phyloP scores from a whole-genome alignment of 441 rosid genomes.

The Manihot esculenta region DNA sequence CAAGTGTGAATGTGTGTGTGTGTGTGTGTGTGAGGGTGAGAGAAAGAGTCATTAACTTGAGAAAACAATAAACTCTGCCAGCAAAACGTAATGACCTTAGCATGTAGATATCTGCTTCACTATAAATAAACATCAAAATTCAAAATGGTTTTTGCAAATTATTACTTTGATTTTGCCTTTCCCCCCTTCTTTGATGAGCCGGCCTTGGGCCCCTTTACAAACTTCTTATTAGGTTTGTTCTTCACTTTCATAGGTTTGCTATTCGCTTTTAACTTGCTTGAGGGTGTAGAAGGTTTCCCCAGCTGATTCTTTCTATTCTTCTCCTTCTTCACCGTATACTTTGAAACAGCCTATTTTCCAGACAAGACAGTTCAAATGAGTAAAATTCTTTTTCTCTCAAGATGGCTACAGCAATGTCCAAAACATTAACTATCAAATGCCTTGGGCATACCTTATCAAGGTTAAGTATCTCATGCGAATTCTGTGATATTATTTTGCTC shows the following conservation, averaged over 20 bases:
- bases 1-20: no score
- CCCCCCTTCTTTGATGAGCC: conserved; percentile 38
- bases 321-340: conserved; percentile 80
- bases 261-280: conserved; percentile 64
- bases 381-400: not conserved
- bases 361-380: not conserved
- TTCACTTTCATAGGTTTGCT: conserved; percentile 35
- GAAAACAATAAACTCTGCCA: not conserved
- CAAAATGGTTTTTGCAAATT: not conserved
- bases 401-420: not conserved
- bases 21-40: no score
- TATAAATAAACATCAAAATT: not conserved
- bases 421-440: no score
- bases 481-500: conserved; percentile 68
- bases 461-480: conserved; percentile 85
- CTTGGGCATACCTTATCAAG: conserved; percentile 61
- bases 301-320: conserved; percentile 38
- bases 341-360: conserved; percentile 58
- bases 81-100: conserved; percentile 3
- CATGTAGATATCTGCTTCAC: not conserved
- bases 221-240: conserved; percentile 47
- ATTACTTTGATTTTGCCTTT: conserved; percentile 36
- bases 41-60: no score
- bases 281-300: conserved; percentile 38
- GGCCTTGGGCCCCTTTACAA: conserved; percentile 42